Evolutionary conservation across 768 basidiomycete genomes (phyloP), one percentile per base, ranked within the genome.

Genomic region (Tulasnella sp.): DNA sequence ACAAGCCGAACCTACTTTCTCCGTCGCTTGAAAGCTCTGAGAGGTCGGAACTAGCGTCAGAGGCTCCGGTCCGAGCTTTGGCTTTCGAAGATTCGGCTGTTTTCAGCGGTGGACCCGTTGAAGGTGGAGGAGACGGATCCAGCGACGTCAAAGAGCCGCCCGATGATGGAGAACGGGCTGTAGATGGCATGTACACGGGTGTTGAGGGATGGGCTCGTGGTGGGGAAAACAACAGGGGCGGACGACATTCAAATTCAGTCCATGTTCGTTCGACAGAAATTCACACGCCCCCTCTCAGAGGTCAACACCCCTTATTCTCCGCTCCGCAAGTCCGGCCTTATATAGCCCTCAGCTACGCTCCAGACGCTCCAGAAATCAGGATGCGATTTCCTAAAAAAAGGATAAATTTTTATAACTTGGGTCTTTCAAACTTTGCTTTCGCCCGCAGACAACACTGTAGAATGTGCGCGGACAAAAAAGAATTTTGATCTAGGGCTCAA

Each of bases 21-120:
- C 58, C 74, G 38, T 75, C 74, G 25, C 58, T 67, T 69, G 74
- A 75, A 29, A 75, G 74, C 38, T 75, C 74, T 31, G 52, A 67
- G 0, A 75, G 45, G 38, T 75, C 74, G 3, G 74, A 75, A 40
- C 74, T 75, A 4, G 74, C 74, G 36, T 75, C 74, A 22, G 74
- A 75, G 45, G 40, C 72, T 37, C 74, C 74, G 1, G 58, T 64
- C 31, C 17, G 7, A 4, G 64, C 31, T 58, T 67, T 75, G 58
- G 36, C 22, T 64, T 38, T 37, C 31, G 52, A 37, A 38, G 39
- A 22, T 25, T 58, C 67, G n/a, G 52, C n/a, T 22, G 52, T 38
- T 36, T 25, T 37, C 12, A 34, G 31, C 29, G 31, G 22, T 67
- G 49, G 38, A 9, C 37, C 34, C 1, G 58, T 75, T 17, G 74